These are phyloP conservation scores for Musa itinerans DNA, from an alignment of 176 grass and related monocot species.

Conservation along the genomic window DNA sequence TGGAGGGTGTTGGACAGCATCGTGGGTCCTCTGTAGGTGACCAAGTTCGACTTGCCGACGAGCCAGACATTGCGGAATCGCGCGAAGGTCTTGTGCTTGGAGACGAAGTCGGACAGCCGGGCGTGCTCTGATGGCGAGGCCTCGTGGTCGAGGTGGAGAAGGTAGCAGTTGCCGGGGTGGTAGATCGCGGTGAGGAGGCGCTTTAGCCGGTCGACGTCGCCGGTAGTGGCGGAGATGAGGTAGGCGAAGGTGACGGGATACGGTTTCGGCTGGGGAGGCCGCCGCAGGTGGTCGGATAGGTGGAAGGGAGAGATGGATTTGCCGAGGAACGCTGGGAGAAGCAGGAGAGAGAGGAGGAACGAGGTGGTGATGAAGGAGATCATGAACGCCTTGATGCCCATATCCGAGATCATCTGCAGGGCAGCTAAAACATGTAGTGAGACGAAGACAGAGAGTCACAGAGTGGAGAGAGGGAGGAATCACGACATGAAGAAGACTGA, in stretches of 20 bases:
- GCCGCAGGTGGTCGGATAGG: conserved; percentile 5
- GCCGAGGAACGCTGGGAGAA: conserved; percentile 54
- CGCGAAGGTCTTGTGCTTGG: conserved; percentile 37
- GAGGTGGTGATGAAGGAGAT: conserved; percentile 39
- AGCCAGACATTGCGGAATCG: conserved; percentile 75
- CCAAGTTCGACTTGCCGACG: conserved; percentile 56
- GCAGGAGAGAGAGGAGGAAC: conserved; percentile 62
- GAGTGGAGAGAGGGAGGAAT: not conserved
- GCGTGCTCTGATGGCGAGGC: conserved; percentile 54
- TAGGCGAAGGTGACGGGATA: conserved; percentile 88
- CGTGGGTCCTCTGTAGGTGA: conserved; percentile 89
- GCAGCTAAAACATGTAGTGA: not conserved
- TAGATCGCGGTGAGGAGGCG: conserved; percentile 69
- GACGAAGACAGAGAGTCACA: too few relatives aligned
- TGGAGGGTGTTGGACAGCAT: conserved; percentile 98
- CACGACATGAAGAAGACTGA: not conserved
- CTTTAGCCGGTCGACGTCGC: conserved; percentile 46
- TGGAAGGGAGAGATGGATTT: conserved; percentile 16
- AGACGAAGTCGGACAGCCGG: conserved; percentile 45
- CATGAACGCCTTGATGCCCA: conserved; percentile 44
- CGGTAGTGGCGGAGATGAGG: conserved; percentile 73
- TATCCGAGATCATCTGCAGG: not conserved
- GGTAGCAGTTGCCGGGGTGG: conserved; percentile 87
- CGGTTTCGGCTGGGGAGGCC: not conserved
- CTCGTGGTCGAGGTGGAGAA: conserved; percentile 79